Percentiles rank a stretch among this genome's conserved stretches.
phyloP scores from a whole-genome alignment of 2,329 filamentous ascomycete species.

The Fusarium irregulare region DNA sequence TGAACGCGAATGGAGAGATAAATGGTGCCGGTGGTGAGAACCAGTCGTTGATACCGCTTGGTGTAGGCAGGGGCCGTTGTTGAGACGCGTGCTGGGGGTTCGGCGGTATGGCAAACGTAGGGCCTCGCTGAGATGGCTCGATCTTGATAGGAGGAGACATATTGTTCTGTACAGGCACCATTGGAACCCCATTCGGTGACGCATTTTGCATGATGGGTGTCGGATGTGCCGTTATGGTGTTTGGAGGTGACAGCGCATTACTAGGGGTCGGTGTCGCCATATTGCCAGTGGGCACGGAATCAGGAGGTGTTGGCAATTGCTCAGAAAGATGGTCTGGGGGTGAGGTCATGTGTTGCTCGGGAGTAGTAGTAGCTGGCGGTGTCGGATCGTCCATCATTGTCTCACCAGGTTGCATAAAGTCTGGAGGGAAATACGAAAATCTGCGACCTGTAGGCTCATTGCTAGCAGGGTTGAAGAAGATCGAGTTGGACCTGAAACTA shows the following conservation, averaged over 20 bases:
- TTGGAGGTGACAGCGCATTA: conserved; percentile 54
- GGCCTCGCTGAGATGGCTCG: conserved; percentile 43
- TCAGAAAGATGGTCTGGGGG: conserved; percentile 48
- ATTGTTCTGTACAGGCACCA: conserved; percentile 43
- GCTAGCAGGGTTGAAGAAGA: conserved; percentile 69
- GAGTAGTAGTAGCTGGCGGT: conserved; percentile 48
- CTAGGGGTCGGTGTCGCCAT: conserved; percentile 49
- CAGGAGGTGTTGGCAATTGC: conserved; percentile 58
- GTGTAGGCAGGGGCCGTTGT: conserved; percentile 58
- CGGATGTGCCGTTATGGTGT: conserved; percentile 49
- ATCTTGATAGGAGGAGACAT: conserved; percentile 50
- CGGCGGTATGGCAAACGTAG: conserved; percentile 56
- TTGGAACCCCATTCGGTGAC: conserved; percentile 42
- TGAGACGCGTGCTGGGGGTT: conserved; percentile 52
- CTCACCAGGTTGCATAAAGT: conserved; percentile 55
- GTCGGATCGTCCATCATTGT: conserved; percentile 51
- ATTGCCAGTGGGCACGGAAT: conserved; percentile 52
- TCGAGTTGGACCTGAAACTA: conserved; percentile 73
- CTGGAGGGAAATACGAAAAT: conserved; percentile 73
- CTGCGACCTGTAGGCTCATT: conserved; percentile 66
- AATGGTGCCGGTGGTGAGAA: conserved; percentile 65
- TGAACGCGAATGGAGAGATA: conserved; percentile 64
- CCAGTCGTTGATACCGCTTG: conserved; percentile 61
- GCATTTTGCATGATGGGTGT: conserved; percentile 46
- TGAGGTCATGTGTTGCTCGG: conserved; percentile 46